Base-by-base conservation (phyloP, 257 asterid genomes). In the Lavandula angustifolia region DNA sequence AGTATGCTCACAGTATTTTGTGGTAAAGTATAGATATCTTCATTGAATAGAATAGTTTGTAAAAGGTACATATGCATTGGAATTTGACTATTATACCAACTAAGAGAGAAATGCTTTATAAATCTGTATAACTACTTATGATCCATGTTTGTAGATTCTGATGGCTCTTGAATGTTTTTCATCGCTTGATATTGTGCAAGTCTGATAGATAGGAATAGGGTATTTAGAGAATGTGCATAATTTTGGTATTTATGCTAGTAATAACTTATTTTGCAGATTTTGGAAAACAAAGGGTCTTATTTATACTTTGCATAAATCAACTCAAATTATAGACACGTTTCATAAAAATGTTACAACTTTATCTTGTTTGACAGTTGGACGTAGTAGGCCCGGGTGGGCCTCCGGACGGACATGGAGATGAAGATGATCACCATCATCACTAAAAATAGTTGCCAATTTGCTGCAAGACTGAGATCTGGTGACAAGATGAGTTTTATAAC, bases 351-450 rank as follows among this genome's bases (percentile, higher is more conserved):
- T 14, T 12, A 71, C 31, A 5, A 40, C 42, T 3, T 44, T 9
- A 57, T 54, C 29, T 71, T 42, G 54, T 40, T 61, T 56, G 22
- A 59, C 92, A 90, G 97, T 75, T 85, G 84, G 95, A 90, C 60
- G 95, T 90, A 52, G 88, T 90, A 57, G 97, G 97, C 56, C 82
- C 89, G 0, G 95, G 95, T 7, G 95, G 95, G 67, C 87, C 95
- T 58, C 92, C 95, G 4, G 97, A 87, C 33, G 94, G 87, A 57
- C 85, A 85, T 60, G 87, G 73, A 42, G 88, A 80, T 4, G 68
- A 41, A 42, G 65, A 69, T 14, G 83, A 79, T 32, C 82, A 78
- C 12, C 82, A 80, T 8, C 85, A 80, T 73, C 91, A 91, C 56
- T 90, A 62, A 84, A 64, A 13, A 35, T 52, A 76, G 61, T 46